phyloP scores from a whole-genome alignment of 805 yeast species.

The Naumovozyma baii region DNA sequence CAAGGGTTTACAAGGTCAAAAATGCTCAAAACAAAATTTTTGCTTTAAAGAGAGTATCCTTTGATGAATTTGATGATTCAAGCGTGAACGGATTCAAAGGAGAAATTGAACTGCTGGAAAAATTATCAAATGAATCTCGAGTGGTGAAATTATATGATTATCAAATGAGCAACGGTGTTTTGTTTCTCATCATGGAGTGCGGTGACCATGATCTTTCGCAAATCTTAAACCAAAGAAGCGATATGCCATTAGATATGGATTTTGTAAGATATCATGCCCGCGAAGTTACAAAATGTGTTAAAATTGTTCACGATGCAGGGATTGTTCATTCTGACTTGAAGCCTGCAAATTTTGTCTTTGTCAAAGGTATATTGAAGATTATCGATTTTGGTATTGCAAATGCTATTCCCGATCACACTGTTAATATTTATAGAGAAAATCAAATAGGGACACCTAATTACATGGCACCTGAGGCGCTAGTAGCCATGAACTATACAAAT shows the following conservation, averaged over 20 bases:
- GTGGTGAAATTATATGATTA: slow-evolving; percentile 75
- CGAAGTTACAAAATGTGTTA: slow-evolving; percentile 73
- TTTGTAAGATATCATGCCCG: slow-evolving; percentile 72
- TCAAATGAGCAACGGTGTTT: slow-evolving; percentile 52
- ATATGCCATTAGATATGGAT: slow-evolving; percentile 49
- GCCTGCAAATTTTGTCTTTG: slow-evolving; percentile 67
- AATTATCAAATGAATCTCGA: slow-evolving; percentile 49
- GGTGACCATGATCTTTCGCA: slow-evolving; percentile 87
- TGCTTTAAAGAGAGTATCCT: slow-evolving; percentile 74
- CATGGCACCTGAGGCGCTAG: slow-evolving; percentile 94
- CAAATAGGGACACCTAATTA: slow-evolving; percentile 95
- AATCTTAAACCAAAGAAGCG: slow-evolving; percentile 51
- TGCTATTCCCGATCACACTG: slow-evolving; percentile 85
- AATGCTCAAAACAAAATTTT: slow-evolving; percentile 47
- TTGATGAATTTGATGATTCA: slow-evolving; percentile 70
- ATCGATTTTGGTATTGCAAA: slow-evolving; percentile 96
- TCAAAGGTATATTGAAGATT: slow-evolving; percentile 72
- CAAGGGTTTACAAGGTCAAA: slow-evolving; percentile 76
- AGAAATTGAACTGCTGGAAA: slow-evolving; percentile 67
- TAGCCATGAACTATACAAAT: slow-evolving; percentile 40
- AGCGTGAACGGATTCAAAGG: slow-evolving; percentile 78
- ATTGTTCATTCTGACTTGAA: slow-evolving; percentile 77
- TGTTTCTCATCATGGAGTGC: slow-evolving; percentile 82
- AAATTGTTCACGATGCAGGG: slow-evolving; percentile 78
- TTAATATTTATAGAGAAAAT: slow-evolving; percentile 78